Evolutionary conservation across 1,284 basidiomycete species (phyloP), one percentile per base, ranked within the genome.

Genomic region (Acaromyces ingoldii): DNA sequence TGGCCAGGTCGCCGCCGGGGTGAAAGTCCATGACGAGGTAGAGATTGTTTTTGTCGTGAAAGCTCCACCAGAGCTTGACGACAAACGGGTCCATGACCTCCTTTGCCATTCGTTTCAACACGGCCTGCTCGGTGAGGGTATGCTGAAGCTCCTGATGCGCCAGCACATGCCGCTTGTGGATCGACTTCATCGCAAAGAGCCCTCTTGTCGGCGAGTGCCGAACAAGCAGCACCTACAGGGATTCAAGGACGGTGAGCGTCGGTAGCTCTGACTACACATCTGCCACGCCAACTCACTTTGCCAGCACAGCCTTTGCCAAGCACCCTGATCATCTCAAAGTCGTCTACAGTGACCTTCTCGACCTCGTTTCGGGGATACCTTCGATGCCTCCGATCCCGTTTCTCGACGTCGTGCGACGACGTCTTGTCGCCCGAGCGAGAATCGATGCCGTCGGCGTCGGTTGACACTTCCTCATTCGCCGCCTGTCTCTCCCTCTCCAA

Each of bases 221-320:
- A n/a, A 58, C 58, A 86, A 86, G 56, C 28, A 60, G 53, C 34
- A 59, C 53, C 41, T 47, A 30, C 25, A n/a, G 10, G 13, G 31
- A 9, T 19, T 19, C 3, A 48, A 7, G 19, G 15, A 22, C 22
- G 7, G 33, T 10, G 29, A 17, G 6, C 22, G 47, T 21, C 29
- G 15, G 41, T 7, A 5, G 28, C 19, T 4, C 19, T 21, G 4
- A 45, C 31, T 21, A 19, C 31, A 24, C 1, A n/a, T n/a, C n/a
- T n/a, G n/a, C n/a, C 9, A 10, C 15, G 30, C 44, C 63, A 43
- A 42, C 77, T 62, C 17, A 81, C 81, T 77, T 93, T 92, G 45
- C 91, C 92, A 1, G 92, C 91, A 70, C 91, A 96, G 1, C 92
- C 93, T 78, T 92, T 95, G 13, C 92, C 92, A 6, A 97, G 80